These are phyloP conservation scores for Thuja plicata DNA, from an alignment of 83 land plant genomes.

Conservation along the genomic window DNA sequence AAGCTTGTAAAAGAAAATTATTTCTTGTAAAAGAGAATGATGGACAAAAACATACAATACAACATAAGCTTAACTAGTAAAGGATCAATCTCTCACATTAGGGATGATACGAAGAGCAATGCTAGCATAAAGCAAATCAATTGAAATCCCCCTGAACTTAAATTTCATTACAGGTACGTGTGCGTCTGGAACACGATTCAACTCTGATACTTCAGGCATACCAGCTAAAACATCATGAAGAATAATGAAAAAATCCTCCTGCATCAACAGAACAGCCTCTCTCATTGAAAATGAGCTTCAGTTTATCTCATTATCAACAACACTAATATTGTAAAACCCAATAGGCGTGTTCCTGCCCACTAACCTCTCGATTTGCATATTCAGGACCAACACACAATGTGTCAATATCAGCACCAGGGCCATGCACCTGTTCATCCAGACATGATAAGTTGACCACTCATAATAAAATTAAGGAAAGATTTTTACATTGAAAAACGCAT, in stretches of 20 bases:
- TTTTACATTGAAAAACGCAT: neutral
- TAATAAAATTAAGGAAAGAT: neutral
- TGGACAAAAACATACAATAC: neutral
- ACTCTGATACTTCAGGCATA: slow-evolving; percentile 85
- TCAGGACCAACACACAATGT: slow-evolving; percentile 94
- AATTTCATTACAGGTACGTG: slow-evolving; percentile 97
- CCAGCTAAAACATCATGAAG: slow-evolving; percentile 71
- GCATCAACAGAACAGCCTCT: neutral
- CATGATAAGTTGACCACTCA: neutral
- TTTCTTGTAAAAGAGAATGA: neutral
- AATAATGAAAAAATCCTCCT: slow-evolving; percentile 89
- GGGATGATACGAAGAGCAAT: slow-evolving; percentile 76
- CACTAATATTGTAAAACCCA: neutral
- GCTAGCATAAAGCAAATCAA: slow-evolving; percentile 94
- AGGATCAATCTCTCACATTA: slow-evolving; percentile 47
- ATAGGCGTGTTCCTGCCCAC: neutral
- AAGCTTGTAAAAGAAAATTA: neutral
- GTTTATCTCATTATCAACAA: neutral
- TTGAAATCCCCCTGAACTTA: slow-evolving; percentile 87
- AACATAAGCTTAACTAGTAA: neutral
- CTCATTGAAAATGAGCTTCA: neutral
- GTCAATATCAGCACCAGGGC: slow-evolving; percentile 95
- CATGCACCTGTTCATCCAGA: slow-evolving; percentile 68
- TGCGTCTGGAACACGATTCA: slow-evolving; percentile 96
- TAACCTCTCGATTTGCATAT: slow-evolving; percentile 85